Evolutionary conservation across 495 filamentous ascomycete species (phyloP).

Genomic region (Neurospora sp.): DNA sequence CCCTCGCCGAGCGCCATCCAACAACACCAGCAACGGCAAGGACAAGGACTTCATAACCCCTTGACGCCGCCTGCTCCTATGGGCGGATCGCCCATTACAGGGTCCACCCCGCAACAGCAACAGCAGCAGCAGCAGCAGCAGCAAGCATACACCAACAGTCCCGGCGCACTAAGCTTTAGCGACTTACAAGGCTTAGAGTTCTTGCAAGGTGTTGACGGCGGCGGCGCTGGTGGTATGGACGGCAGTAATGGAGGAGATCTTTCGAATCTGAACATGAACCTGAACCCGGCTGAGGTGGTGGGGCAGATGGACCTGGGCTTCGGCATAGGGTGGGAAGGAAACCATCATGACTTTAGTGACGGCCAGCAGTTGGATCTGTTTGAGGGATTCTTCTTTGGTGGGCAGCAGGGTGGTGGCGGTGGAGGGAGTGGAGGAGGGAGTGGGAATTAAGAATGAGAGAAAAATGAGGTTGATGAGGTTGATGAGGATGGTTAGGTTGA

Average conservation of each 20-base stretch:
- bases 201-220: constrained; percentile 21
- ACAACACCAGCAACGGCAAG: constrained; percentile 13
- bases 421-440: neutral
- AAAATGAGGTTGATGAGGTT: neutral
- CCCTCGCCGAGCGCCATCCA: constrained; percentile 24
- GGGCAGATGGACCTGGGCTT: constrained; percentile 59
- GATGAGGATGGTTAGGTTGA: neutral
- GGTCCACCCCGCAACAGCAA: neutral
- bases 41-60: neutral
- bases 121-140: constrained; percentile 12
- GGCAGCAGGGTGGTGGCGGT: constrained; percentile 23
- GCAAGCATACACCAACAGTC: constrained; percentile 4
- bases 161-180: constrained; percentile 19
- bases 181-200: constrained; percentile 40
- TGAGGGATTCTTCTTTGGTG: constrained; percentile 88
- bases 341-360: constrained; percentile 73
- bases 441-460: neutral
- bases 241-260: constrained; percentile 21
- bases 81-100: constrained; percentile 6
- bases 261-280: neutral
- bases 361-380: constrained; percentile 73
- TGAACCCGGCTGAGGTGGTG: neutral
- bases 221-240: constrained; percentile 2
- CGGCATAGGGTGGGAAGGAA: constrained; percentile 57
- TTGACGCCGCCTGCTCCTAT: neutral